Base-by-base conservation (phyloP, 2,329 filamentous ascomycete species). In the Pseudogymnoascus sp. region DNA sequence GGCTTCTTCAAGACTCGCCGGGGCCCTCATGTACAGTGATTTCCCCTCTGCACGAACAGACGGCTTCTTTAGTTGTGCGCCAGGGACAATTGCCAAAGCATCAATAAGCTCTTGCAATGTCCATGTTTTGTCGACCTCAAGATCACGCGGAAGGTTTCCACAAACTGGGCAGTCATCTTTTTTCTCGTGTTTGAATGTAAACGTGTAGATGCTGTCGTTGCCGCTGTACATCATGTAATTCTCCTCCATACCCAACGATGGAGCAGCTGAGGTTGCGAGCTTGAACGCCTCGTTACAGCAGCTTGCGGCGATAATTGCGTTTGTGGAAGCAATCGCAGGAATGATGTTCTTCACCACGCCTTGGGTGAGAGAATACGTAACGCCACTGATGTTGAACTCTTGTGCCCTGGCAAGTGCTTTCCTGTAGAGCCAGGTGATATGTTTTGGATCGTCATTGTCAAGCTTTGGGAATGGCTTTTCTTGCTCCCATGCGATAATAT, bases 181-280 rank as follows among this genome's bases (percentile, higher is more conserved):
- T 79, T 90, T 91, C 76, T 97, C 89, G 71, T 96, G 92, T 71
- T 92, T 88, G 74, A 97, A 99, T 0, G 94, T 99, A 75, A 96
- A 97, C 0, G 94, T 99, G 78, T 99, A 99, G 67, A 99, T 89
- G 67, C 89, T 84, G 71, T 96, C 93, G 71, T 97, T 92, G 55
- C 95, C 94, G 11, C 91, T 96, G 75, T 99, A 99, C 90, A 97
- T 96, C 92, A 97, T 97, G 78, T 99, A 99, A 74, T 96, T 96
- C 62, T 88, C 88, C 49, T 88, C 86, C 66, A 85, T 80, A 11
- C 89, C 90, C 14, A 99, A 80, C 66, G 86, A 88, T 0, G 93
- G 91, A 33, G 93, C 94, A 38, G 88, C 85, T 58, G 82, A 85
- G 12, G 91, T 96, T 42, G 89, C 90, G 66, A 99, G 90, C 77